Conservation (phyloP, 1,284 basidiomycete genomes). For the Puccinia triticina region DNA sequence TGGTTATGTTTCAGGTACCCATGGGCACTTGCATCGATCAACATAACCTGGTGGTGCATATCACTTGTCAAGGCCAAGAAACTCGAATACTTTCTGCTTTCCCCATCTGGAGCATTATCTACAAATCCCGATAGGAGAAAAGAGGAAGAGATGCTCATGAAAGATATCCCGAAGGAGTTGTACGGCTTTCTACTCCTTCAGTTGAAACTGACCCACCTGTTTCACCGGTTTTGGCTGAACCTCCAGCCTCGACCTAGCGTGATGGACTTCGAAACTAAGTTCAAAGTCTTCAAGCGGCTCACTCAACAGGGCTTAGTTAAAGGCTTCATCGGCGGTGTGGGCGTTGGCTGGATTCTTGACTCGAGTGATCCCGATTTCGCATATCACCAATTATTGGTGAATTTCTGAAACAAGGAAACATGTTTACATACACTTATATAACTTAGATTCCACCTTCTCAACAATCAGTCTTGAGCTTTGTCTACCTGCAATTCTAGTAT, state of each 20-base stretch:
- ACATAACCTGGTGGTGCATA: conserved; percentile 49
- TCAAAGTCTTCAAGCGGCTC: conserved; percentile 17
- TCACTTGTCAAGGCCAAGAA: not conserved
- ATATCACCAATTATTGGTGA: not conserved
- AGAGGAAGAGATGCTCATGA: not conserved
- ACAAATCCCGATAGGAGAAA: not conserved
- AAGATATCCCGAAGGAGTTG: conserved; percentile 14
- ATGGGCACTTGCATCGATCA: conserved; percentile 50
- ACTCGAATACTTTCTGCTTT: conserved; percentile 28
- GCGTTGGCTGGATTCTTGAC: conserved; percentile 30
- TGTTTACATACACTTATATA: no score
- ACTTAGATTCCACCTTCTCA: no score
- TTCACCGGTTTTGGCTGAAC: conserved; percentile 29
- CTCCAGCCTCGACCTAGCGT: conserved; percentile 17
- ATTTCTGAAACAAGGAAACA: not conserved
- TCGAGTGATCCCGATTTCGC: not conserved
- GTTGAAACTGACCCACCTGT: conserved; percentile 26
- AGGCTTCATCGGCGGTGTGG: conserved; percentile 27
- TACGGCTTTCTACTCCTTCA: conserved; percentile 14
- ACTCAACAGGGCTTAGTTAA: not conserved
- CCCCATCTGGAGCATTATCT: not conserved
- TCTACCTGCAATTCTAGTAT: no score
- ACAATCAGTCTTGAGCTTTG: no score
- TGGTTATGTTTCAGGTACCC: conserved; percentile 29
- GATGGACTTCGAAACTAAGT: conserved; percentile 44